Evolutionary conservation across 1,284 basidiomycete genomes (phyloP).

Genomic region (Malassezia slooffiae): DNA sequence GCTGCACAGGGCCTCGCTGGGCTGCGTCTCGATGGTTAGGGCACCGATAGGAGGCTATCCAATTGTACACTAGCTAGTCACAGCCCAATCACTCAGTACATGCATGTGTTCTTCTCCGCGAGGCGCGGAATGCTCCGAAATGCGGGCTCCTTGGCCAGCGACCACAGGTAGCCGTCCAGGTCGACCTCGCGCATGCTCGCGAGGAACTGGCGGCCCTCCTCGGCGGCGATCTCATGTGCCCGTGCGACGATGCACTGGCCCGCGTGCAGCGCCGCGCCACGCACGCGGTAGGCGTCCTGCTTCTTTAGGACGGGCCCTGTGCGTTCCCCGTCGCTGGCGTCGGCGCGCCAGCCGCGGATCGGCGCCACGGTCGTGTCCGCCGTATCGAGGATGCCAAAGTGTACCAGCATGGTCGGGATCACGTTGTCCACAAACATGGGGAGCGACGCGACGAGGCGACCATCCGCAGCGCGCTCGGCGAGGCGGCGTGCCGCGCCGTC

Average conservation of each 20-base stretch:
- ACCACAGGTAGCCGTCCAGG: slow-evolving; percentile 41
- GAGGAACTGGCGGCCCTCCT: slow-evolving; percentile 15
- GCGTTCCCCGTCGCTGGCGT: background rate
- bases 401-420: slow-evolving; percentile 66
- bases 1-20: slow-evolving; percentile 2
- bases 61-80: too few relatives aligned
- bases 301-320: slow-evolving; percentile 17
- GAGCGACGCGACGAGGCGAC: slow-evolving; percentile 40
- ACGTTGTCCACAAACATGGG: slow-evolving; percentile 80
- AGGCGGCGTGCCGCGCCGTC: background rate
- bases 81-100: slow-evolving; percentile 19
- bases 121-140: slow-evolving; percentile 32
- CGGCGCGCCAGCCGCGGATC: background rate
- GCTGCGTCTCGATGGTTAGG: background rate
- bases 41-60: too few relatives aligned
- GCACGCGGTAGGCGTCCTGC: slow-evolving; percentile 30
- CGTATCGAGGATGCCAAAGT: slow-evolving; percentile 63
- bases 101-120: slow-evolving; percentile 21
- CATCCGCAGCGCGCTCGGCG: background rate
- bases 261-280: slow-evolving; percentile 29
- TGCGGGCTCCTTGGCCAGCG: slow-evolving; percentile 26
- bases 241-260: slow-evolving; percentile 21
- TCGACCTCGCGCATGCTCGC: slow-evolving; percentile 30
- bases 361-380: slow-evolving; percentile 39
- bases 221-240: slow-evolving; percentile 18